phyloP scores from a whole-genome alignment of 768 basidiomycete genomes.

The Boletus vinaceobasis region DNA sequence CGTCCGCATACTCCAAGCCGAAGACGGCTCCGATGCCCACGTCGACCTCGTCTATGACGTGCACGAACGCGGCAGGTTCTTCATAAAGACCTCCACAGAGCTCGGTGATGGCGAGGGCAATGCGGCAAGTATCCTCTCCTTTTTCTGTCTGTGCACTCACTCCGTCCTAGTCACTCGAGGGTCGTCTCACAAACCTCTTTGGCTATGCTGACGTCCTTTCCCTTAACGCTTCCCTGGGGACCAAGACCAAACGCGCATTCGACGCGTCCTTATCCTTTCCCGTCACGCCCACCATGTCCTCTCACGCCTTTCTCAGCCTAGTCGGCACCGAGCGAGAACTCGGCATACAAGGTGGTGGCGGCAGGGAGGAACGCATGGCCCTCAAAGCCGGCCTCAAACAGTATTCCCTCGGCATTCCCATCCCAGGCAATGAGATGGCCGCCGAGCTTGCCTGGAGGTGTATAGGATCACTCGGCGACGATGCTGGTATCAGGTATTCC shows the following conservation, averaged over 20 bases:
- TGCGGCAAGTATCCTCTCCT: constrained; percentile 57
- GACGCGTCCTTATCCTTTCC: constrained; percentile 66
- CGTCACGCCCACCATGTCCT: constrained; percentile 56
- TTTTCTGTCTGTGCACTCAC: background rate
- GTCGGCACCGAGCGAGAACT: constrained; percentile 82
- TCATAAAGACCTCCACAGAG: constrained; percentile 81
- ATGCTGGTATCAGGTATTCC: constrained; percentile 75
- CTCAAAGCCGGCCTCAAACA: constrained; percentile 63
- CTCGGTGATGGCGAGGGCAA: constrained; percentile 91
- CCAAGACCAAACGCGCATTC: constrained; percentile 82
- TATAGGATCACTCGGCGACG: constrained; percentile 64
- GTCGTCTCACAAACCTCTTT: constrained; percentile 80
- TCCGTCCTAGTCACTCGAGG: constrained; percentile 62
- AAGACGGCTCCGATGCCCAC: constrained; percentile 53
- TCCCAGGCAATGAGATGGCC: constrained; percentile 62
- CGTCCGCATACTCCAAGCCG: constrained; percentile 57
- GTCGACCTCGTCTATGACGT: constrained; percentile 81
- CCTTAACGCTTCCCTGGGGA: constrained; percentile 79
- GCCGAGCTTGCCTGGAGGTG: constrained; percentile 83
- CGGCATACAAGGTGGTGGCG: constrained; percentile 23
- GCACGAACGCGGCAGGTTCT: constrained; percentile 72
- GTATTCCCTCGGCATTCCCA: constrained; percentile 10
- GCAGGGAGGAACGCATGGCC: constrained; percentile 41
- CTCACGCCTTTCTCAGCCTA: constrained; percentile 64
- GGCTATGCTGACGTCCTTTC: constrained; percentile 89